Percentiles rank a stretch among this genome's conserved stretches.
Conservation (phyloP, 2,329 filamentous ascomycete species). For the Leptographium procerum region DNA sequence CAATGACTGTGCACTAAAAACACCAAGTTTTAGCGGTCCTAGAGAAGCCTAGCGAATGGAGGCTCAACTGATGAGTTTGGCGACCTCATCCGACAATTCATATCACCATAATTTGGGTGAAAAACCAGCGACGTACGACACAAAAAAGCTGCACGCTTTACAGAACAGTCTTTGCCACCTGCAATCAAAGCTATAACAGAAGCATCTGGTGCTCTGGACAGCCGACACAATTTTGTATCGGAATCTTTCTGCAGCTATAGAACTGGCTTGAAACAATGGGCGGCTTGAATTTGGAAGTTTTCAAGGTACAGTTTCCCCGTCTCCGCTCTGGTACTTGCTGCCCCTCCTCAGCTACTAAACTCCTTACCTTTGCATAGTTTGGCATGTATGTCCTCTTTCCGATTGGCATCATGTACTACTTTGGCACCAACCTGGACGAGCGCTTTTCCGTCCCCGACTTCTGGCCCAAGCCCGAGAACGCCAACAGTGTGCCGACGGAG, state of each 20-base stretch:
- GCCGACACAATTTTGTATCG: too few relatives aligned
- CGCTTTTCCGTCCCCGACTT: conserved; percentile 83
- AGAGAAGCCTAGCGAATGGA: background rate
- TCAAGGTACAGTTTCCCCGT: conserved; percentile 54
- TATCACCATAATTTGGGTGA: background rate
- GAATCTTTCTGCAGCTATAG: background rate
- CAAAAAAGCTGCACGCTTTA: background rate
- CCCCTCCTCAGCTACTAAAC: background rate
- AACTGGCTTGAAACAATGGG: conserved; percentile 41
- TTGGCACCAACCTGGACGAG: conserved; percentile 92
- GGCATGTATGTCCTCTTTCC: conserved; percentile 98
- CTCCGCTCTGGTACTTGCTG: background rate
- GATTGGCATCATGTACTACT: conserved; percentile 99
- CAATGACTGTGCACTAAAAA: background rate
- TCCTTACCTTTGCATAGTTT: conserved; percentile 49
- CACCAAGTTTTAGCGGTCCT: background rate
- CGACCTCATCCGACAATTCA: background rate
- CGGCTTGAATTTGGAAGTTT: conserved; percentile 84
- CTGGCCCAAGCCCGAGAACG: conserved; percentile 77
- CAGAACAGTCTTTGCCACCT: background rate
- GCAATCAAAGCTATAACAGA: background rate
- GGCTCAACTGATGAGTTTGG: background rate
- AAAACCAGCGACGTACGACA: background rate
- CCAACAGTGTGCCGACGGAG: conserved; percentile 65
- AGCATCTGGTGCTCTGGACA: background rate